Percentiles rank a stretch among this genome's conserved stretches.
Evolutionary conservation across 202 grass and related monocot genomes (phyloP).

Genomic region (Elaeis oleifera): DNA sequence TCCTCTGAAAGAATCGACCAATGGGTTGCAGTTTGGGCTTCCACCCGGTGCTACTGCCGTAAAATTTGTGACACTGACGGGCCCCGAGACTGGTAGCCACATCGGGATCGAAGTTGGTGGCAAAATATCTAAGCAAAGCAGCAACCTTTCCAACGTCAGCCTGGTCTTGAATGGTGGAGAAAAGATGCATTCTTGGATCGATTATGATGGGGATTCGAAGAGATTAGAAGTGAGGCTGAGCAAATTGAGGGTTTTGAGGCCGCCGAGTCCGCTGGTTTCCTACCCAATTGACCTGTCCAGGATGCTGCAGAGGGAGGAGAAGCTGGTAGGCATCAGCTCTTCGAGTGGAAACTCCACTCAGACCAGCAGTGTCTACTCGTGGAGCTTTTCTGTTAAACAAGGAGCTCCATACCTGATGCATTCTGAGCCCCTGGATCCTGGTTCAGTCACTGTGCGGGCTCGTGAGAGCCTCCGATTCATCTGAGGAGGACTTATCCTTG

Average conservation of each 20-base stretch:
- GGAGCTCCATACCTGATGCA: slow-evolving; percentile 53
- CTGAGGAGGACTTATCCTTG: slow-evolving; percentile 20
- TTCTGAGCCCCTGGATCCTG: slow-evolving; percentile 65
- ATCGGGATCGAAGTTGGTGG: slow-evolving; percentile 36
- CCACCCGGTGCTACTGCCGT: slow-evolving; percentile 29
- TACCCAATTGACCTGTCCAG: slow-evolving; percentile 45
- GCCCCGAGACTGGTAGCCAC: background rate
- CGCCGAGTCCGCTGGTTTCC: slow-evolving; percentile 28
- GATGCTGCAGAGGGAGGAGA: slow-evolving; percentile 23
- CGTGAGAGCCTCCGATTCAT: slow-evolving; percentile 6
- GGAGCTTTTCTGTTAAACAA: slow-evolving; percentile 43
- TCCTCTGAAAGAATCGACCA: background rate
- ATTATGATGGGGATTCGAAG: slow-evolving; percentile 48
- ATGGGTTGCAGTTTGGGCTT: background rate
- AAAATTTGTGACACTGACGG: slow-evolving; percentile 19
- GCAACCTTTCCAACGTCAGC: slow-evolving; percentile 3
- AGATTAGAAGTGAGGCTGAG: slow-evolving; percentile 40
- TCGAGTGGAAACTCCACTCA: slow-evolving; percentile 18
- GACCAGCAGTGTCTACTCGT: slow-evolving; percentile 59
- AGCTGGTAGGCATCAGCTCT: slow-evolving; percentile 39
- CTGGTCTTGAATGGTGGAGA: background rate
- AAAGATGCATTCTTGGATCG: slow-evolving; percentile 59
- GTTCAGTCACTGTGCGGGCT: slow-evolving; percentile 24
- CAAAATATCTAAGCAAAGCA: slow-evolving; percentile 17
- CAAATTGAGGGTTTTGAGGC: slow-evolving; percentile 18